Percentiles rank a stretch among this genome's conserved stretches.
phyloP scores from a whole-genome alignment of 768 basidiomycete species.

The Mycena amicta region DNA sequence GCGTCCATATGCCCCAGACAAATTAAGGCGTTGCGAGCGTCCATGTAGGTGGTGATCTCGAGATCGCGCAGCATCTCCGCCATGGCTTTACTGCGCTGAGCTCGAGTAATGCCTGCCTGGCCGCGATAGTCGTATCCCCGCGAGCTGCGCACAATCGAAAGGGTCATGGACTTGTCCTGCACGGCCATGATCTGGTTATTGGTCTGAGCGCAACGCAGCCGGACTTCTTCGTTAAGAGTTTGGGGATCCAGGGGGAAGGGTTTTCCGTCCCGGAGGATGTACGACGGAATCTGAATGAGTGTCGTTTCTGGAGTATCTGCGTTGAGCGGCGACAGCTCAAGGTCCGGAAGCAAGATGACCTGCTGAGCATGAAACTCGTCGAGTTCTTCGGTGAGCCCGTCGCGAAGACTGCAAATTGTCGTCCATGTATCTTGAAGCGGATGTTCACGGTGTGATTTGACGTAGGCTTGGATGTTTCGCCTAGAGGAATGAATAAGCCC shows the following conservation, averaged over 20 bases:
- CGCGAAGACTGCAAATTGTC: slow-evolving; percentile 1
- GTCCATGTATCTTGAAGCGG: slow-evolving; percentile 5
- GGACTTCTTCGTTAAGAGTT: not conserved
- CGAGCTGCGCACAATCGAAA: slow-evolving; percentile 2
- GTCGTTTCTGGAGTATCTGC: slow-evolving; percentile 7
- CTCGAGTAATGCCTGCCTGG: slow-evolving; percentile 5
- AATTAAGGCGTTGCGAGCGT: not conserved
- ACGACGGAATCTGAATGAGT: not conserved
- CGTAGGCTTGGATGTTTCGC: not conserved
- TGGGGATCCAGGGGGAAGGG: not conserved
- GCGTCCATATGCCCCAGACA: slow-evolving; percentile 15
- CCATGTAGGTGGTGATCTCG: slow-evolving; percentile 12
- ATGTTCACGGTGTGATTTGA: not conserved
- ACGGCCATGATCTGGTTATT: not conserved
- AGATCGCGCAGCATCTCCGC: slow-evolving; percentile 3
- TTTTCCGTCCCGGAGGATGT: not conserved
- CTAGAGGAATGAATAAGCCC: too few relatives aligned
- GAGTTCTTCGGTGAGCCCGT: not conserved
- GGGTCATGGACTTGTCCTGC: not conserved
- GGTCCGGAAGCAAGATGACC: not conserved
- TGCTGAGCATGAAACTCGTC: slow-evolving; percentile 5
- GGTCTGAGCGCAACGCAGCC: slow-evolving; percentile 1
- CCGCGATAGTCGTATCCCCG: slow-evolving; percentile 3
- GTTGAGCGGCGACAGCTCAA: slow-evolving; percentile 4
- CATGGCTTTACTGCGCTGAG: not conserved